These are phyloP conservation scores for Neckera pumila DNA, from an alignment of 225 moss, liverwort and hornwort genomes.

Conservation along the genomic window DNA sequence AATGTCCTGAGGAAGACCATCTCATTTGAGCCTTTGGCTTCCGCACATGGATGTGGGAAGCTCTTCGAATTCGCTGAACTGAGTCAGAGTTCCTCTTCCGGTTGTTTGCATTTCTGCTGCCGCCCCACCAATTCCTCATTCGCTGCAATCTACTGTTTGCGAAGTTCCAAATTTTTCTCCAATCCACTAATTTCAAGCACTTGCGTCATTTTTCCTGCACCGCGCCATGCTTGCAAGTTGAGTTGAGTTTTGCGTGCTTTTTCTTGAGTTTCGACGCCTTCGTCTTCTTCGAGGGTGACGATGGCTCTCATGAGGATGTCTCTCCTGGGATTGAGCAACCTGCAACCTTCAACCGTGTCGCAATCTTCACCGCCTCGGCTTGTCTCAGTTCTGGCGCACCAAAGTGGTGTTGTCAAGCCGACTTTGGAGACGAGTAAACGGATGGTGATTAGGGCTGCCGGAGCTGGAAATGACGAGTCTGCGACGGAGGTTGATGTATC, in stretches of 20 bases:
- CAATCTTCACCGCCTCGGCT: neutral
- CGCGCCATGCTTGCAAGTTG: neutral
- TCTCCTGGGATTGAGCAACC: neutral
- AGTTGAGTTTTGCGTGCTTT: neutral
- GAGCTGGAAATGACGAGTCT: slow-evolving; percentile 12
- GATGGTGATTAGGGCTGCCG: neutral
- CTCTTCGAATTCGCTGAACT: neutral
- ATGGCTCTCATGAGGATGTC: slow-evolving; percentile 1
- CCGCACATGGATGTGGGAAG: neutral
- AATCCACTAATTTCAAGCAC: no score
- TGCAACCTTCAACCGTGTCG: neutral
- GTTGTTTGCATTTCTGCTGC: neutral
- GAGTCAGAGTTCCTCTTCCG: neutral
- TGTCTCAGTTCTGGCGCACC: neutral
- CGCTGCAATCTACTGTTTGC: neutral
- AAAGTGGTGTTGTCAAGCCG: neutral
- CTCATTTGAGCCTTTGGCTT: neutral
- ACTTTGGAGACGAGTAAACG: neutral
- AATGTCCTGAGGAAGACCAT: neutral
- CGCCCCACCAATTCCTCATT: neutral
- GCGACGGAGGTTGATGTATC: slow-evolving; percentile 45
- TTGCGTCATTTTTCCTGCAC: no score
- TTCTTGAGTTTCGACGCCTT: neutral
- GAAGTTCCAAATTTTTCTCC: neutral
- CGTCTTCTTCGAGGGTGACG: neutral